Evolutionary conservation across 2,329 filamentous ascomycete genomes (phyloP), one percentile per base, ranked within the genome.

Genomic region (Alternaria hordeiaustralica): DNA sequence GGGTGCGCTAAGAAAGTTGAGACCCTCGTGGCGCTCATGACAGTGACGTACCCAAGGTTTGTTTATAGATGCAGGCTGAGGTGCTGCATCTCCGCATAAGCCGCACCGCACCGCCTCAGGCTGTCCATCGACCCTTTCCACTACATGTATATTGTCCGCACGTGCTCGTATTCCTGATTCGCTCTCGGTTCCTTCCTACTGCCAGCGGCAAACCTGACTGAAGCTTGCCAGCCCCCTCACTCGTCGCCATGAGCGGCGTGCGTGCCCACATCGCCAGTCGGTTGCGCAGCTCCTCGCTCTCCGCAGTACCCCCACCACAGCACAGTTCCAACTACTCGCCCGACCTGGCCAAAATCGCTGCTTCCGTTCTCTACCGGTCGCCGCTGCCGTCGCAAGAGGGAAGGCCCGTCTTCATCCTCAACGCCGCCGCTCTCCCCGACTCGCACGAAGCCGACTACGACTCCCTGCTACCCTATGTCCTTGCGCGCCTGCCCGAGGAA

Each of bases 361-460:
- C 83, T n/a, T 83, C 82, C 43, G 86, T 87, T 65, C 81, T 88
- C 36, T 87, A 85, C 71, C 84, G 82, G 61, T 85, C 84, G 10
- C 86, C 86, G 2, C 78, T 84, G 3, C 83, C 83, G 15, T 86
- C 85, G 8, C 78, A 78, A 44, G 80, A 82, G 54, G 83, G 84
- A 13, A 80, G 84, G 28, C 85, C 85, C 4, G 75, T 87, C 51
- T 85, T 86, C 73, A 82, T 87, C 25, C 82, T 88, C 69, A 87
- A 86, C 70, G 84, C 85, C 9, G 84, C 85, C 18, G 86, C 85
- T n/a, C 83, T 88, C 49, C 86, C 86, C 13, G 85, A 87, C 68
- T 81, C 84, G 18, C 81, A 80, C 64, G 83, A 86, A 59, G 80
- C 84, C 57, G 84, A 87, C 76, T 88, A 86, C 75, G 85, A 87